Conservation (phyloP, 2,329 filamentous ascomycete species). For the Akanthomyces uredinophilus region DNA sequence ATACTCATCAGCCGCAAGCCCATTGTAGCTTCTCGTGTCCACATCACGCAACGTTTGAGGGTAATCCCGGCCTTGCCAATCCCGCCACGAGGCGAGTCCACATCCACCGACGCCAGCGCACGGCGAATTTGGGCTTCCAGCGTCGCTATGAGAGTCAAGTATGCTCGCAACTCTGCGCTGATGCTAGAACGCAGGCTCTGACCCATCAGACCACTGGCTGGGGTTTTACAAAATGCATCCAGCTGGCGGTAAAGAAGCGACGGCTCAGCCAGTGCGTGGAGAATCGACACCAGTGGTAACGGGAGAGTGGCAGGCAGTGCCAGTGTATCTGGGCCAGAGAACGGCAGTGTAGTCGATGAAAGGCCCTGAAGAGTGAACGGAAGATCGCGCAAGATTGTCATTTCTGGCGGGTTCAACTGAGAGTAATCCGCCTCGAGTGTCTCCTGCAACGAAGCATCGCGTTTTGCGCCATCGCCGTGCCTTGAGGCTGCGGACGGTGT, state of each 20-base stretch:
- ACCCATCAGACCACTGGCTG: slow-evolving; percentile 76
- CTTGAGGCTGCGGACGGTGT: slow-evolving; percentile 38
- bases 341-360: slow-evolving; percentile 78
- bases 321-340: slow-evolving; percentile 62
- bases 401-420: slow-evolving; percentile 58
- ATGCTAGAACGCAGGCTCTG: slow-evolving; percentile 90
- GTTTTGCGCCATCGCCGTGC: slow-evolving; percentile 29
- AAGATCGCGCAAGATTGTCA: slow-evolving; percentile 67
- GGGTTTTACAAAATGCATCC: slow-evolving; percentile 74
- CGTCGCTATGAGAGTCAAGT: slow-evolving; percentile 84
- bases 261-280: slow-evolving; percentile 88
- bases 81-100: slow-evolving; percentile 59
- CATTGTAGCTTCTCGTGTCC: slow-evolving; percentile 97
- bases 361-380: slow-evolving; percentile 91
- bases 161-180: slow-evolving; percentile 77
- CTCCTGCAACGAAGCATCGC: slow-evolving; percentile 53
- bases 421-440: slow-evolving; percentile 52
- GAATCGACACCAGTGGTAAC: slow-evolving; percentile 75
- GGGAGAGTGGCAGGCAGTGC: slow-evolving; percentile 76
- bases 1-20: slow-evolving; percentile 87
- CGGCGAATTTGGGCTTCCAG: slow-evolving; percentile 87
- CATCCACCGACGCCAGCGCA: slow-evolving; percentile 69
- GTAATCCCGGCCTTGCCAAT: slow-evolving; percentile 87
- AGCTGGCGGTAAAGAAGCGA: slow-evolving; percentile 84
- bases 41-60: slow-evolving; percentile 89